Evolutionary conservation across 2,329 filamentous ascomycete species (phyloP), one percentile per base, ranked within the genome.

Genomic region (Geosmithia flava): DNA sequence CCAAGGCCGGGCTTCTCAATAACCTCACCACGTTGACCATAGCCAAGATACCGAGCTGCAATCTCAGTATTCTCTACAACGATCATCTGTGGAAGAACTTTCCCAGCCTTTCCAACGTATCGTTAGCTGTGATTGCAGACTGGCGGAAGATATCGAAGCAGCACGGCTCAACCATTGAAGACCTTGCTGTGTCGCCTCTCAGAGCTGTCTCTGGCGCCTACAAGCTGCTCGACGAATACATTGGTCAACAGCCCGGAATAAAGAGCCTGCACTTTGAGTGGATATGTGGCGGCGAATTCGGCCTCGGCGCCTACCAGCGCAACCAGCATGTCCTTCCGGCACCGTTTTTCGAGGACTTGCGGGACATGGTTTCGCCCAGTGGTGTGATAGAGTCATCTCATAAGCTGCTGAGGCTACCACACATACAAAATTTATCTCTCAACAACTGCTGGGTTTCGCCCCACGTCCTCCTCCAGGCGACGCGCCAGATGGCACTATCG

Each of bases 381-480:
- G 53, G 57, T n/a, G 61, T 66, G 5, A 58, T 59, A 37, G 58
- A 56, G 11, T 55, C 60, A 16, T 55, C 59, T 39, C 56, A 65
- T 1, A 58, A 63, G 27, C 50, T 80, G 6, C 58, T 81, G n/a
- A 59, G 60, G 1, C 69, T 87, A 43, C 76, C 75, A 3, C 61
- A 76, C 54, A 60, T 86, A 20, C 67, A 76, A 51, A 67, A 78
- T 46, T 60, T 87, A 2, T 80, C 74, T 0, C 64, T 87, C 8
- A 77, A 77, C 54, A 87, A 87, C 55, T 85, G 82, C 62, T 87
- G 82, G 81, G 66, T 79, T 13, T 74, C 74, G 2, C 81, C 83
- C 0, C 66, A 73, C 41, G 68, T 79, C 2, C 67, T 86, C 30
- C 56, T 72, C 30, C 64, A 69, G 11, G 68, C 81, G 47, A 63